Evolutionary conservation across 768 basidiomycete species (phyloP).

Genomic region (Serendipita sp.): DNA sequence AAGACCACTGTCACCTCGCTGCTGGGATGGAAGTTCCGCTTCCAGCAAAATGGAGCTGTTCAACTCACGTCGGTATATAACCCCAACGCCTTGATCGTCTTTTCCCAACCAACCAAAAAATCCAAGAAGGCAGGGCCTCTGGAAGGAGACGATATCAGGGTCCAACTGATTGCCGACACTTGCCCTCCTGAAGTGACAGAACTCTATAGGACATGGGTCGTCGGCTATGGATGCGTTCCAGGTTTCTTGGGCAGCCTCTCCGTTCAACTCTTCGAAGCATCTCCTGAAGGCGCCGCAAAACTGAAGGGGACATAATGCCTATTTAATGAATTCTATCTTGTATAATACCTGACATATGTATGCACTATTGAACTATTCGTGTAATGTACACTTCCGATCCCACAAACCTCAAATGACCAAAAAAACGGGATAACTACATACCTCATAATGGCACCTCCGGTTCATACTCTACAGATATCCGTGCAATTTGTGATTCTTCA

Average conservation of each 20-base stretch:
- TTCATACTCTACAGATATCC: background rate
- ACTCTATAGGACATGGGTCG: constrained; percentile 3
- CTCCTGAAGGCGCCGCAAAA: background rate
- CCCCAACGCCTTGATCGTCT: constrained; percentile 71
- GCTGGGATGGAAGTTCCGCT: constrained; percentile 79
- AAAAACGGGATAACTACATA: background rate
- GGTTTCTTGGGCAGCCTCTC: constrained; percentile 4
- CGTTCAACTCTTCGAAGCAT: constrained; percentile 1
- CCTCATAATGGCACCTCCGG: background rate
- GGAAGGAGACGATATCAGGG: constrained; percentile 5
- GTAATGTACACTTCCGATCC: background rate
- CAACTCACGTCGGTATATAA: constrained; percentile 86
- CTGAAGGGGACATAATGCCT: background rate
- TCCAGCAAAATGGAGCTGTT: constrained; percentile 81
- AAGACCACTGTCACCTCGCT: constrained; percentile 79
- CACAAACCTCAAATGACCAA: background rate
- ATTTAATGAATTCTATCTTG: background rate
- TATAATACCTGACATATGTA: background rate
- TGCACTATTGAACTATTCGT: background rate
- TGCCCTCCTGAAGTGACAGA: background rate
- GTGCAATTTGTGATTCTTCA: background rate
- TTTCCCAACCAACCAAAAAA: constrained; percentile 21
- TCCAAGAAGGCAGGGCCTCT: background rate
- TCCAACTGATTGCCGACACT: background rate
- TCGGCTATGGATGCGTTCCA: constrained; percentile 1